Percentiles rank a stretch among this genome's conserved stretches.
Evolutionary conservation across 257 asterid species (phyloP).

Genomic region (Solanum pimpinellifolium): DNA sequence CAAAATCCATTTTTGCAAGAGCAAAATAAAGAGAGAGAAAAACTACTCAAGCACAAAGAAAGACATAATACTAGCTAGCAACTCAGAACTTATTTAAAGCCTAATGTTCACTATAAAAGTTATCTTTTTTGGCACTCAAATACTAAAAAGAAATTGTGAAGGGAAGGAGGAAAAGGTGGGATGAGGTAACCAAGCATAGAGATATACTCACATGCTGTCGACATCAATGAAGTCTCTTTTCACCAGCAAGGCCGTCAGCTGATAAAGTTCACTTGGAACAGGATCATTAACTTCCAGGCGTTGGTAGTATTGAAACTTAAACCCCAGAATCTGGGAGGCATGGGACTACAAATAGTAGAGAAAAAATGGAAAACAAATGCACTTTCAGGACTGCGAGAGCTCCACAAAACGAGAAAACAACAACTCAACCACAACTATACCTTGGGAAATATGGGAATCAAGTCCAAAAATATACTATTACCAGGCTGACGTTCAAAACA

Average conservation of each 20-base stretch:
- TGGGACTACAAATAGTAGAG: constrained; percentile 59
- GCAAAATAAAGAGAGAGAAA: neutral
- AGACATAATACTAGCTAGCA: neutral
- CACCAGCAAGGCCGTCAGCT: constrained; percentile 85
- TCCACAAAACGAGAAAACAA: neutral
- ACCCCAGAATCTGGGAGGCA: constrained; percentile 94
- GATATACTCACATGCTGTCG: constrained; percentile 73
- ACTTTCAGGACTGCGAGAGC: neutral
- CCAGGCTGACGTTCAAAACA: constrained; percentile 92
- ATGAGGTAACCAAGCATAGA: neutral
- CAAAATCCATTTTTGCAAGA: neutral
- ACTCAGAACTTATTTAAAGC: neutral
- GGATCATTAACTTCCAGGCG: constrained; percentile 54
- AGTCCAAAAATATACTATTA: constrained; percentile 73
- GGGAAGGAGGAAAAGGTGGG: neutral
- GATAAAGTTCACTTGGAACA: constrained; percentile 74
- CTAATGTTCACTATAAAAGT: neutral
- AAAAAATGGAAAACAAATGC: neutral
- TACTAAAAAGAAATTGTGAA: neutral
- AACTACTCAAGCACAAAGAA: neutral
- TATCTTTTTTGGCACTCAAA: neutral
- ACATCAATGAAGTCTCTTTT: constrained; percentile 78
- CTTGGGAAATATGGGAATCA: constrained; percentile 95
- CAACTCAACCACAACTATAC: constrained; percentile 22
- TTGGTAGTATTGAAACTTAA: constrained; percentile 93